Evolutionary conservation across 2,329 filamentous ascomycete genomes (phyloP), one percentile per base, ranked within the genome.

Genomic region (Pyrenophora graminea): DNA sequence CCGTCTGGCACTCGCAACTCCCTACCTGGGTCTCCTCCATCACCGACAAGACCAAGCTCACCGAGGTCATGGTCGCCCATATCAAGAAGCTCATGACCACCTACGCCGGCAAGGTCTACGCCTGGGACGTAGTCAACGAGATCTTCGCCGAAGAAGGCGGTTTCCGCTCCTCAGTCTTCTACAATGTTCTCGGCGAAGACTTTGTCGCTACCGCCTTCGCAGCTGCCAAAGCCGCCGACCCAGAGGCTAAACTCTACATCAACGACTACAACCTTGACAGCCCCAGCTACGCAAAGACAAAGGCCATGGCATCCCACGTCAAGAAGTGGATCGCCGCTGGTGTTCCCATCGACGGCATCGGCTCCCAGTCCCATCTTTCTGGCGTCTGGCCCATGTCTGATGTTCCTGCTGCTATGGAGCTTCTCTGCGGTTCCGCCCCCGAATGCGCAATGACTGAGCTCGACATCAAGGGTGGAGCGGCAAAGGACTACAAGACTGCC

Each of bases 191-290:
- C 4, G 87, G 87, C 38, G 86, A 89, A 74, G 81, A 82, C 69
- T 90, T 87, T 65, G 83, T 91, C 45, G 76, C 78, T 18, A 86
- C 88, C 62, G 87, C 87, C 31, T 91, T 90, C 75, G 78, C 82
- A 45, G 83, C 87, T 9, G 88, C 88, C 17, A 81, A 82, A 44
- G 78, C 78, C 7, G 86, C 85, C 12, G 88, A 90, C 68, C 85
- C 87, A 2, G 63, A 73, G 48, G 86, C 85, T 2, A 87, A 86
- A 73, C 78, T 91, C 33, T 91, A 89, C 77, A 88, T 90, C 75
- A 91, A 91, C 73, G 87, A 91, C 66, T 80, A 78, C 68, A 80
- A 79, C 75, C 80, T 88, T 45, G 86, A 88, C 73, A 77, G 72
- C 37, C 79, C 85, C 15, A 79, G 62, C 58, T 80, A 81, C 62